Base-by-base conservation (phyloP, 129 eudicot genomes). In the Ambrosia artemisiifolia region DNA sequence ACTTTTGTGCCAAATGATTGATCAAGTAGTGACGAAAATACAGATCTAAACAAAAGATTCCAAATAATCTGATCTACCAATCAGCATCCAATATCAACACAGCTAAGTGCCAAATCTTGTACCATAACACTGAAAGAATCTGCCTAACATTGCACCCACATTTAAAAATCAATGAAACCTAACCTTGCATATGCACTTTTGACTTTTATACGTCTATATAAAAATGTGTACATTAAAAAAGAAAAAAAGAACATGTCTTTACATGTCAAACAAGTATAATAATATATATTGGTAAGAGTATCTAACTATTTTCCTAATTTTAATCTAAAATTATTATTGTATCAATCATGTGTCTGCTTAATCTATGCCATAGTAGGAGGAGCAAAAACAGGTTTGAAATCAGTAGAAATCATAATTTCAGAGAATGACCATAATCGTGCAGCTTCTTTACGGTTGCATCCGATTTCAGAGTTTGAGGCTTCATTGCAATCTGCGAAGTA, bases 401-500 rank as follows among this genome's bases (percentile, higher is more conserved):
- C 65, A 2, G 34, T 53, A 65, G 89, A 74, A 46, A 83, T 86
- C 93, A 90, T 85, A 67, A 64, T 80, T 70, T 90, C 97, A 3
- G 99, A 88, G 20, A 82, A 85, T 4, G 86, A 83, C 96, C 97
- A 94, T 38, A 94, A 63, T 47, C 83, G 64, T 18, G 84, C 85
- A 36, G 96, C 99, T 80, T 90, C 89, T 7, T 73, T 80, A 33
- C 73, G 71, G 72, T 76, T 94, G 70, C 80, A 86, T 17, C 91
- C 99, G 18, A 84, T 63, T 65, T 90, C 78, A 0, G 99, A 94
- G 7, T 91, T 63, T 4, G 77, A 78, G 34, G 91, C 80, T 83
- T 90, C 96, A 48, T 94, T 90, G 47, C 99, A 94, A 61, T 94
- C 99, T 2, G 97, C 82, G 51, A 80, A 94, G 76, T 90, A 94